Conservation (phyloP, 2,329 filamentous ascomycete genomes). For the Ambrosiella cleistominuta region DNA sequence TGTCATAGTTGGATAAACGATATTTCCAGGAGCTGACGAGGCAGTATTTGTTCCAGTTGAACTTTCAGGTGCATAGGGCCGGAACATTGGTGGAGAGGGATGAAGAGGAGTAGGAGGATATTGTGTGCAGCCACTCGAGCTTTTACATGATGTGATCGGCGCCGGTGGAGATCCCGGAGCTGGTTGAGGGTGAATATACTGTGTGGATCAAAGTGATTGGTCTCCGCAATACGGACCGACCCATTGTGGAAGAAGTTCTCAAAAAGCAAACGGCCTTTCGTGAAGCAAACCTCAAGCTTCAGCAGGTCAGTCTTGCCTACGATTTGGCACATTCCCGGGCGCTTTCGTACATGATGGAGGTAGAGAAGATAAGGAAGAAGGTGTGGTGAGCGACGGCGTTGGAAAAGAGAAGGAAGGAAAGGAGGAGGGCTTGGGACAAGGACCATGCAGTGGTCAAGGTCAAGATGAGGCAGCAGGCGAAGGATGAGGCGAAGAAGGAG, state of each 20-base stretch:
- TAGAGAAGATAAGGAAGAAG: conserved; percentile 30
- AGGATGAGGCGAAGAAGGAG: conserved; percentile 21
- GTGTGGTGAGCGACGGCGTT: conserved; percentile 14
- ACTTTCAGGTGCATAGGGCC: conserved; percentile 32
- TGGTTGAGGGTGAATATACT: conserved; percentile 38
- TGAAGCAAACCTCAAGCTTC: conserved; percentile 35
- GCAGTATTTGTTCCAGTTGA: conserved; percentile 34
- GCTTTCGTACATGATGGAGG: conserved; percentile 31
- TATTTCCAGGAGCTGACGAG: conserved; percentile 45
- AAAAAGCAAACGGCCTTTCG: conserved; percentile 31
- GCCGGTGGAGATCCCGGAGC: conserved; percentile 37
- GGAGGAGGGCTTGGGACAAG: no score
- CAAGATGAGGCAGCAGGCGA: conserved; percentile 25
- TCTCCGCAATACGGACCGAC: conserved; percentile 24
- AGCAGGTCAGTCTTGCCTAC: conserved; percentile 39
- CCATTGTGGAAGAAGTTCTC: conserved; percentile 39
- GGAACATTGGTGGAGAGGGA: conserved; percentile 32
- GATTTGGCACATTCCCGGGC: conserved; percentile 44
- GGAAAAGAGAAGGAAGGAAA: no score
- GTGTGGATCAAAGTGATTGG: conserved; percentile 39
- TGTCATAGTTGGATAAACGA: conserved; percentile 43
- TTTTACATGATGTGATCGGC: conserved; percentile 41
- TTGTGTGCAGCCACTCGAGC: conserved; percentile 40
- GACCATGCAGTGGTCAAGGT: conserved; percentile 24
- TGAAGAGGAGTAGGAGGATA: conserved; percentile 22